phyloP scores from a whole-genome alignment of 371 early-diverging fungal genomes.

The Lichtheimia hyalospora region DNA sequence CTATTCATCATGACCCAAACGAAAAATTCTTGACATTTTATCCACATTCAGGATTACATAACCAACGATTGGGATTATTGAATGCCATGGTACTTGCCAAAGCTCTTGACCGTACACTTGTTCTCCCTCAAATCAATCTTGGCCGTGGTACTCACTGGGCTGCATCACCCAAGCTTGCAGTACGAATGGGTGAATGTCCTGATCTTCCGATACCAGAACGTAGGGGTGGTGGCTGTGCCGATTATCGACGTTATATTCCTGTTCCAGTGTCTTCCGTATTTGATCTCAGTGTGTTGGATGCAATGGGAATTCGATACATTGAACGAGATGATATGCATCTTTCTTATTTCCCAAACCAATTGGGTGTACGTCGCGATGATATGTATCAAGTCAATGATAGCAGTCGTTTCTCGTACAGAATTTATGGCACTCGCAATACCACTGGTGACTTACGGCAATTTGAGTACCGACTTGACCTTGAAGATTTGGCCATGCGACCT shows the following conservation, averaged over 20 bases:
- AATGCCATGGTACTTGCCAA: slow-evolving; percentile 36
- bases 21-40: slow-evolving; percentile 32
- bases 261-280: slow-evolving; percentile 15
- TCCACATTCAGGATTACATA: slow-evolving; percentile 38
- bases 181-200: slow-evolving; percentile 11
- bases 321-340: slow-evolving; percentile 29
- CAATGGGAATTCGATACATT: slow-evolving; percentile 23
- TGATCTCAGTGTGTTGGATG: slow-evolving; percentile 22
- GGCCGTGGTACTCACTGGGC: slow-evolving; percentile 27
- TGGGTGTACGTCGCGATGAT: slow-evolving; percentile 10
- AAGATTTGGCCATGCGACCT: slow-evolving; percentile 25
- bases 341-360: slow-evolving; percentile 21
- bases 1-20: not conserved
- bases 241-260: slow-evolving; percentile 25
- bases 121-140: slow-evolving; percentile 29
- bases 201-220: slow-evolving; percentile 3
- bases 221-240: slow-evolving; percentile 8
- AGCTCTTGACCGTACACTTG: slow-evolving; percentile 27
- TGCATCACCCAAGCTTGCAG: slow-evolving; percentile 3
- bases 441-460: slow-evolving; percentile 21
- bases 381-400: slow-evolving; percentile 33
- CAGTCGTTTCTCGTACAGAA: slow-evolving; percentile 41
- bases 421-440: slow-evolving; percentile 31
- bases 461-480: slow-evolving; percentile 26
- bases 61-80: slow-evolving; percentile 28